These are phyloP conservation scores for Emericellopsis cladophorae DNA, from an alignment of 2,329 filamentous ascomycete genomes.

Conservation along the genomic window DNA sequence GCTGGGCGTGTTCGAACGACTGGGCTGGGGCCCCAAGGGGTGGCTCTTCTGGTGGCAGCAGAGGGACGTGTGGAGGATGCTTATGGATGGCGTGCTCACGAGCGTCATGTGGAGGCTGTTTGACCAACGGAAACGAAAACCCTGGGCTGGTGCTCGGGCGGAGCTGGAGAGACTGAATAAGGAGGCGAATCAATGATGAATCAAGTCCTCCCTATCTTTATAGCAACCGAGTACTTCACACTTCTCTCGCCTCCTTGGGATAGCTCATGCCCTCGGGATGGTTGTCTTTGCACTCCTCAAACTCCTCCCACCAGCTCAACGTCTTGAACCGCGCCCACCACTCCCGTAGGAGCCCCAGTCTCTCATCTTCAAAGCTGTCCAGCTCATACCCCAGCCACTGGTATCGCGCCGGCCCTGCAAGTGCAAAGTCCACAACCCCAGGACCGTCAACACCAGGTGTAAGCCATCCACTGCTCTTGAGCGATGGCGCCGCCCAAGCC, in stretches of 20 bases:
- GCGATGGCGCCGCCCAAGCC: constrained; percentile 2
- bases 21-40: constrained; percentile 25
- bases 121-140: constrained; percentile 20
- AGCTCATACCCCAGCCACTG: constrained; percentile 7
- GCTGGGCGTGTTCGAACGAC: constrained; percentile 21
- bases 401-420: constrained; percentile 7
- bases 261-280: neutral
- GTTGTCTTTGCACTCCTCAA: constrained; percentile 4
- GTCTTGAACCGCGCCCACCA: constrained; percentile 8
- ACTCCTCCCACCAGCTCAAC: constrained; percentile 9
- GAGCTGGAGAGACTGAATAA: constrained; percentile 18
- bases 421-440: constrained; percentile 7
- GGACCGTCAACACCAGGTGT: constrained; percentile 8
- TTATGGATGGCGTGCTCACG: constrained; percentile 25
- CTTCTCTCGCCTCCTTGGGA: constrained; percentile 3
- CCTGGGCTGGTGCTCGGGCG: constrained; percentile 23
- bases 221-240: neutral
- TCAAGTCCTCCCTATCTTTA: neutral
- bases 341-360: constrained; percentile 3
- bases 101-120: constrained; percentile 27
- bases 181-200: neutral
- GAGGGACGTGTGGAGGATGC: constrained; percentile 19
- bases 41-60: constrained; percentile 29
- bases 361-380: constrained; percentile 5
- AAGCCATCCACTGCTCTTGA: constrained; percentile 8